Conservation (phyloP, 2,329 filamentous ascomycete species). For the Exophiala phaeomuriformis region DNA sequence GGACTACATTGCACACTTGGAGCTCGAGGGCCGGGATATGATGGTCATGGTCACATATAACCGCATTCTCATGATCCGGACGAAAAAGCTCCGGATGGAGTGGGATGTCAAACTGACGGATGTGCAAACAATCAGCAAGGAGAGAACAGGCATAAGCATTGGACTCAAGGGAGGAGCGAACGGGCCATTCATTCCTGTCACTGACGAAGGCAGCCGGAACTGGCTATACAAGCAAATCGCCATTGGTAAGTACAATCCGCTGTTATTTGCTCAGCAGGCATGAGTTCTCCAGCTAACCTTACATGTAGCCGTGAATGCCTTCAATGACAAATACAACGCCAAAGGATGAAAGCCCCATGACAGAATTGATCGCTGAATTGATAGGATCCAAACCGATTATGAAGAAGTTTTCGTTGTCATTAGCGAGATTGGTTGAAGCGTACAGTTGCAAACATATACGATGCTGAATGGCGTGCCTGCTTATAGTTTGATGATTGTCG, state of each 20-base stretch:
- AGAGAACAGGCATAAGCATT: conserved; percentile 86
- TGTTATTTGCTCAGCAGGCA: background rate
- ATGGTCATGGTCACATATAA: conserved; percentile 82
- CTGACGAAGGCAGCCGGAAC: conserved; percentile 69
- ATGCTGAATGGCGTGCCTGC: background rate
- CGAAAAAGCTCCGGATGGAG: conserved; percentile 75
- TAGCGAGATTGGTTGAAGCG: no score
- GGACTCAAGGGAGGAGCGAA: conserved; percentile 83
- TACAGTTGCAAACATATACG: background rate
- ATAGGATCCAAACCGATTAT: no score
- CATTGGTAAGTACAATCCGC: conserved; percentile 39
- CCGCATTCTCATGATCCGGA: conserved; percentile 83
- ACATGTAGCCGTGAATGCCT: conserved; percentile 53
- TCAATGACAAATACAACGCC: conserved; percentile 60
- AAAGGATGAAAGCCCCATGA: conserved; percentile 39
- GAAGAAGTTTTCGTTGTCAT: no score
- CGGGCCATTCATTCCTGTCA: conserved; percentile 88
- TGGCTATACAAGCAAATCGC: conserved; percentile 62
- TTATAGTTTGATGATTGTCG: no score
- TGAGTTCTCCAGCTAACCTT: conserved; percentile 2
- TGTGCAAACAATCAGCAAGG: conserved; percentile 93
- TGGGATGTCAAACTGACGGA: conserved; percentile 97
- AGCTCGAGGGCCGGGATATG: conserved; percentile 81
- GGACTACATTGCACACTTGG: conserved; percentile 91
- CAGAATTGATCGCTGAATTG: background rate